Percentiles rank a stretch among this genome's conserved stretches.
phyloP scores from a whole-genome alignment of 495 filamentous ascomycete genomes.

The Penicillium pancosmium region DNA sequence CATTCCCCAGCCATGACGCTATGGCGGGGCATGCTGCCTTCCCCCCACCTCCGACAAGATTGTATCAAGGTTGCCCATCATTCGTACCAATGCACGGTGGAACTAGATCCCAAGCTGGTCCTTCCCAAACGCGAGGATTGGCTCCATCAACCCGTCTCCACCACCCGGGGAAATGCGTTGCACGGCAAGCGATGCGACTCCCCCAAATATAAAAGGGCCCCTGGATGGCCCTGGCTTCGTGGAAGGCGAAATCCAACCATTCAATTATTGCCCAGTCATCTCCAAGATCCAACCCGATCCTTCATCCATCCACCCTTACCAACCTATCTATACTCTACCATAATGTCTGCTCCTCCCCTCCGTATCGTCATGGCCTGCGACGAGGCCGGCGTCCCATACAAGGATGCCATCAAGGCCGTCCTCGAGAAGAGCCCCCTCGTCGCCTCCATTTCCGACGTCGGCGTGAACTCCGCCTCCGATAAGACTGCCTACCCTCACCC shows the following conservation, averaged over 20 bases:
- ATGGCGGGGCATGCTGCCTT: slow-evolving; percentile 16
- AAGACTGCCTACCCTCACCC: slow-evolving; percentile 85
- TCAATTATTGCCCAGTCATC: slow-evolving; percentile 6
- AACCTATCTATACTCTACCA: slow-evolving; percentile 7
- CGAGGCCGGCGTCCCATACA: slow-evolving; percentile 79
- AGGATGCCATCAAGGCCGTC: slow-evolving; percentile 73
- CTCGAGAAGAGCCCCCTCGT: slow-evolving; percentile 70
- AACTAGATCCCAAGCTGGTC: background rate
- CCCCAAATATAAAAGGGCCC: slow-evolving; percentile 26
- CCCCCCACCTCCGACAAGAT: slow-evolving; percentile 12
- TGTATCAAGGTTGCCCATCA: slow-evolving; percentile 10
- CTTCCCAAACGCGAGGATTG: slow-evolving; percentile 11
- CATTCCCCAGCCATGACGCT: slow-evolving; percentile 22
- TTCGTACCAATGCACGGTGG: background rate
- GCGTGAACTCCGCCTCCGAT: slow-evolving; percentile 65
- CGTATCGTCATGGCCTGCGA: slow-evolving; percentile 66
- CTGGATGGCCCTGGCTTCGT: background rate
- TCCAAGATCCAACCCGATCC: background rate
- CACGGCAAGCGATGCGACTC: slow-evolving; percentile 10
- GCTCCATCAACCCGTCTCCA: slow-evolving; percentile 20
- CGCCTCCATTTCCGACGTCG: slow-evolving; percentile 67
- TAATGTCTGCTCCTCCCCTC: slow-evolving; percentile 50
- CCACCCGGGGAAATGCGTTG: slow-evolving; percentile 23
- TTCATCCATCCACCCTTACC: background rate
- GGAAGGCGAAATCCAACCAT: background rate